phyloP scores from a whole-genome alignment of 2,329 filamentous ascomycete species.

The Curvularia sp. region DNA sequence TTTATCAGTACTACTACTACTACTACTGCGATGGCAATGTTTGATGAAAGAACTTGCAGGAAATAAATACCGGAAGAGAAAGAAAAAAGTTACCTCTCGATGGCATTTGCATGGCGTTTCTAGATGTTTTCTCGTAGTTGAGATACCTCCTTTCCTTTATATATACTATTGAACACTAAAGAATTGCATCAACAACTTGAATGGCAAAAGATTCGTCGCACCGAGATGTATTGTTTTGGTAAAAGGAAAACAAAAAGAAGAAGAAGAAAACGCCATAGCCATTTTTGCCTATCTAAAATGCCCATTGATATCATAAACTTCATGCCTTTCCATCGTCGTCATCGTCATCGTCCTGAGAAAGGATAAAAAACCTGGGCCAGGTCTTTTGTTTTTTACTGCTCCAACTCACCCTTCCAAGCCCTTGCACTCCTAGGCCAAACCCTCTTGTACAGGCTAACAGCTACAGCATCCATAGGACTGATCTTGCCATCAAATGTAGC shows the following conservation, averaged over 20 bases:
- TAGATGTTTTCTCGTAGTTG: not conserved
- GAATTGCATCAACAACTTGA: not conserved
- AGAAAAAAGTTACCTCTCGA: not conserved
- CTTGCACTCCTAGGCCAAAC: conserved; percentile 71
- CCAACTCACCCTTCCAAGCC: conserved; percentile 47
- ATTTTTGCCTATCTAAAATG: conserved; percentile 31
- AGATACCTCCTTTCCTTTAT: conserved; percentile 2
- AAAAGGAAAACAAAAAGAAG: not conserved
- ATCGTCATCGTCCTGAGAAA: no score
- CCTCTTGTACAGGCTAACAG: conserved; percentile 71
- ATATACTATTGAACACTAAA: not conserved
- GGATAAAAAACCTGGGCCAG: no score
- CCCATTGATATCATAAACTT: conserved; percentile 26
- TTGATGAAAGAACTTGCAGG: no score
- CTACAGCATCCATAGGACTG: conserved; percentile 93
- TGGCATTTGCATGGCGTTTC: not conserved
- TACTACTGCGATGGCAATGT: no score
- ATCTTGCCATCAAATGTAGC: conserved; percentile 96
- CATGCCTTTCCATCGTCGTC: not conserved
- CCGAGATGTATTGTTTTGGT: not conserved
- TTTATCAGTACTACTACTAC: no score
- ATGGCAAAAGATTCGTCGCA: not conserved
- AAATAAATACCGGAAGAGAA: not conserved
- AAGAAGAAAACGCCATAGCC: conserved; percentile 16
- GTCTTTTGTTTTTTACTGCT: conserved; percentile 1